Evolutionary conservation across 1,284 basidiomycete species (phyloP), one percentile per base, ranked within the genome.

Genomic region (Ganoderma lingzhi): DNA sequence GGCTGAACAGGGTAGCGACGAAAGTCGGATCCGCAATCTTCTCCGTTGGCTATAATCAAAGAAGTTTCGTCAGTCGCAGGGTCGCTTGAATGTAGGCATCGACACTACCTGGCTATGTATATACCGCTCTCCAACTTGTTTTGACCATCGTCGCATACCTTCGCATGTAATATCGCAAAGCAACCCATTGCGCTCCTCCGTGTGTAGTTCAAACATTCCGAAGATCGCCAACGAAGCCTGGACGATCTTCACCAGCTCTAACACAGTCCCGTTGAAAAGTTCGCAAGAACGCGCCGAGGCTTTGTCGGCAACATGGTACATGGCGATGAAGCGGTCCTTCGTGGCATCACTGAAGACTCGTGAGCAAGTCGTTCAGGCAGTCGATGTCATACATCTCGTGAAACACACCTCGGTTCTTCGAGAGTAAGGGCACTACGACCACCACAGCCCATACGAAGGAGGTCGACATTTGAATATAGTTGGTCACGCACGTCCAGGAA

Each of bases 381-480:
- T 19, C 1, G 42, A 2, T 2, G 30, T 55, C 6, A 41, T 44
- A 63, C 12, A 63, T 42, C 14, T 14, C 14, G 41, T 5, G 39
- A 45, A 3, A 75, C 82, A 58, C 66, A 88, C 90, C 87, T 90
- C 19, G 92, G 90, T 74, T 92, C 89, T 75, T 93, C 88, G 17
- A 95, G 86, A 15, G 91, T 92, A 44, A 95, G 83, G 2, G 91
- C 93, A 73, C 86, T 90, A 56, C 93, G 85, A 19, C 92, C 92
- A 66, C 88, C 89, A 76, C 91, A 92, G 2, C 93, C 93, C 87
- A 93, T 90, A 19, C 93, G 86, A 56, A 93, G 84, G 19, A 95
- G 83, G 76, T 91, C 91, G 73, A 94, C 92, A 75, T 95, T 95
- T 60, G 89, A 85, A 78, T 92, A 93, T 37, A 95, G 85, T 69